These are phyloP conservation scores for Millerozyma acaciae DNA, from an alignment of 805 yeast species.

Conservation along the genomic window DNA sequence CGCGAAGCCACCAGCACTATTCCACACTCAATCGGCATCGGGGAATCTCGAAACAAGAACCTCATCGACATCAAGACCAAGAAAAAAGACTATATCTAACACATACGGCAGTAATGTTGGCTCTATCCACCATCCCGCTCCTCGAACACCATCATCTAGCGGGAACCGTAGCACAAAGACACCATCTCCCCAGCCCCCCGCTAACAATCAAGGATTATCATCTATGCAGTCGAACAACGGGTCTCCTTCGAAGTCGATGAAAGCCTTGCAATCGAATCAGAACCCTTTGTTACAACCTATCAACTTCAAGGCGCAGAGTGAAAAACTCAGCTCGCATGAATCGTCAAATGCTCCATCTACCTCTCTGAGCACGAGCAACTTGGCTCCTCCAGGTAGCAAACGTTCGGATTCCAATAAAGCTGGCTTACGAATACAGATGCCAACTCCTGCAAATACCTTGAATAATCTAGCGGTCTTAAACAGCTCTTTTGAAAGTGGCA, in stretches of 20 bases:
- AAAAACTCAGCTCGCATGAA: slow-evolving; percentile 3
- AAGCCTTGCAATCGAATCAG: slow-evolving; percentile 43
- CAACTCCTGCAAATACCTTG: slow-evolving; percentile 51
- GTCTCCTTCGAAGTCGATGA: slow-evolving; percentile 45
- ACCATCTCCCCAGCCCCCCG: slow-evolving; percentile 34
- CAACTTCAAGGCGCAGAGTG: slow-evolving; percentile 36
- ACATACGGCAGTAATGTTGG: slow-evolving; percentile 26
- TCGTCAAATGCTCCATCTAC: too few species aligned
- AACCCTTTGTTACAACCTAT: slow-evolving; percentile 55
- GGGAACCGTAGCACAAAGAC: slow-evolving; percentile 28
- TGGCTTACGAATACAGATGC: slow-evolving; percentile 68
- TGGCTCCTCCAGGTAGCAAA: background rate
- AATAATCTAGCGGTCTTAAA: slow-evolving; percentile 36
- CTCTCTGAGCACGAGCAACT: background rate
- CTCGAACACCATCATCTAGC: slow-evolving; percentile 40
- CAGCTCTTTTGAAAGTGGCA: slow-evolving; percentile 17
- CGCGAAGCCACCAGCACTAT: slow-evolving; percentile 40
- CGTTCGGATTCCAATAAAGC: slow-evolving; percentile 33
- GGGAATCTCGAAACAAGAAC: slow-evolving; percentile 32
- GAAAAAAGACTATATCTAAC: slow-evolving; percentile 37
- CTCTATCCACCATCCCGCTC: slow-evolving; percentile 17
- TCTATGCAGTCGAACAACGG: slow-evolving; percentile 14
- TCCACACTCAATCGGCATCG: slow-evolving; percentile 43
- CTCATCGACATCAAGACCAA: slow-evolving; percentile 23
- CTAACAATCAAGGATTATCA: slow-evolving; percentile 15